These are phyloP conservation scores for Cichorium intybus DNA, from an alignment of 140 eudicot genomes.

Conservation along the genomic window DNA sequence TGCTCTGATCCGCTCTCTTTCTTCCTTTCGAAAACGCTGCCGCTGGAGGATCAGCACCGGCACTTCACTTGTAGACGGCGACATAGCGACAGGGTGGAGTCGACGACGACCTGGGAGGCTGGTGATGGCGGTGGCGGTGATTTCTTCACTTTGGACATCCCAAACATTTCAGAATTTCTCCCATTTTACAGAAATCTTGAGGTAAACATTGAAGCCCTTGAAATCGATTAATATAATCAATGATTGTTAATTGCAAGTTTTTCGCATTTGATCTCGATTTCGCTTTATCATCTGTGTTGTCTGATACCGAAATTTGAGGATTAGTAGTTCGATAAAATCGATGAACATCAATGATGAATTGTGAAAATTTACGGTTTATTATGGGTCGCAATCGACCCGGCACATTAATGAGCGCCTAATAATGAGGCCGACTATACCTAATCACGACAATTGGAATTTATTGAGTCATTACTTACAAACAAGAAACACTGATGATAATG, in stretches of 20 bases:
- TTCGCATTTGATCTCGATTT: neutral
- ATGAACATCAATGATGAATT: neutral
- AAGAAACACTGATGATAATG: neutral
- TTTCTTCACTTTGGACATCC: too few relatives aligned
- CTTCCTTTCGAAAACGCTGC: too few relatives aligned
- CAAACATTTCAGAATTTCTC: too few relatives aligned
- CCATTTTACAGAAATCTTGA: too few relatives aligned
- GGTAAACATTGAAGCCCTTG: too few relatives aligned
- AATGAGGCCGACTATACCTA: neutral
- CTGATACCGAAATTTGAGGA: neutral
- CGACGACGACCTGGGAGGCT: too few relatives aligned
- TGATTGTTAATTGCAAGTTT: conserved; percentile 11
- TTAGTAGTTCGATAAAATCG: conserved; percentile 5
- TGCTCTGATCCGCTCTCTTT: too few relatives aligned
- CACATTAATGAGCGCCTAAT: neutral
- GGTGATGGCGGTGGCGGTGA: too few relatives aligned
- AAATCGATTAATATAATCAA: too few relatives aligned
- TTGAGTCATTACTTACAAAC: neutral
- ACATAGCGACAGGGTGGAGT: too few relatives aligned
- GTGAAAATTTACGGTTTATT: neutral
- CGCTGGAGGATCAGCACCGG: too few relatives aligned
- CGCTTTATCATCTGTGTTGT: neutral
- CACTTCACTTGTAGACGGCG: too few relatives aligned
- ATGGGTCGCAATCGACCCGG: neutral
- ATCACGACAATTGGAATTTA: neutral